Evolutionary conservation across 2,329 filamentous ascomycete genomes (phyloP).

Genomic region (Chaetomiaceae sp.): DNA sequence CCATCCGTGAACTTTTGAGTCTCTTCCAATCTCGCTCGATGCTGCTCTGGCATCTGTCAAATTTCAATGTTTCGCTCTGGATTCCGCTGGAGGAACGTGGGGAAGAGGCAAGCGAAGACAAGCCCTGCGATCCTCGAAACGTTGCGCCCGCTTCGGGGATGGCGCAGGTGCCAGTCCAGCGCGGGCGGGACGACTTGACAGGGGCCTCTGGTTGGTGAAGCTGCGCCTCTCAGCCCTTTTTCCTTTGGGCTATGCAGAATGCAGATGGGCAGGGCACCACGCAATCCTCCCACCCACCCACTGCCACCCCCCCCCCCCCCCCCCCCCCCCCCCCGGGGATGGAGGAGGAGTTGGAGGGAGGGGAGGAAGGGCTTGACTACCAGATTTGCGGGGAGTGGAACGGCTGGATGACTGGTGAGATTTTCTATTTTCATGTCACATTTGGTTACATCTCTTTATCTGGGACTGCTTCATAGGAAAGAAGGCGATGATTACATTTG

Average conservation of each 20-base stretch:
- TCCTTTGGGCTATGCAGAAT: conserved; percentile 15
- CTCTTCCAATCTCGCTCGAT: too few relatives aligned
- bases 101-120: background rate
- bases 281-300: conserved; percentile 14
- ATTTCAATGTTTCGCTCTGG: background rate
- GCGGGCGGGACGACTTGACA: background rate
- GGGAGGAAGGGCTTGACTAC: background rate
- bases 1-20: too few relatives aligned
- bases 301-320: too few relatives aligned
- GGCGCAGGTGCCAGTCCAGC: too few relatives aligned
- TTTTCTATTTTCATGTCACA: too few relatives aligned
- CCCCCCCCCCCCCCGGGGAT: too few relatives aligned
- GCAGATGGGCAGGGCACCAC: conserved; percentile 3
- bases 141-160: conserved; percentile 17
- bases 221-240: conserved; percentile 22
- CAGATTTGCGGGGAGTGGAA: background rate
- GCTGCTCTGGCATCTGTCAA: too few relatives aligned
- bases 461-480: too few relatives aligned
- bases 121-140: conserved; percentile 4
- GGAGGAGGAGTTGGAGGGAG: background rate
- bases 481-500: too few relatives aligned
- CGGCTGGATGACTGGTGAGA: too few relatives aligned
- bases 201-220: conserved; percentile 21
- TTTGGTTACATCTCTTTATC: too few relatives aligned
- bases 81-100: background rate